A percentile compares a stretch with the other conserved stretches of the same genome.
Conservation (phyloP, 179 eudicot species). For the Drosera spatulata region DNA sequence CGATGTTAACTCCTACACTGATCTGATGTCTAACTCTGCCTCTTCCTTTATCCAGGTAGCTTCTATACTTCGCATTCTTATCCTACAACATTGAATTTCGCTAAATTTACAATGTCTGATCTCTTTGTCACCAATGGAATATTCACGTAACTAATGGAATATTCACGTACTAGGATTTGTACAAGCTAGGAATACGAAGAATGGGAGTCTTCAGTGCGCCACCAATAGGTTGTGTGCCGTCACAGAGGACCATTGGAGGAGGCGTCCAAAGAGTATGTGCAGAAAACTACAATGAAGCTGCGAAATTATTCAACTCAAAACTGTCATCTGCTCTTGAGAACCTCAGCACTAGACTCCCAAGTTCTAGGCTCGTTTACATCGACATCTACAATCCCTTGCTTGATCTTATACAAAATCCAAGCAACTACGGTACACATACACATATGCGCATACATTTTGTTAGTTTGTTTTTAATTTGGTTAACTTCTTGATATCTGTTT, state of each 20-base stretch:
- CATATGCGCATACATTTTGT: not conserved
- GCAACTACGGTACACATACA: conserved; percentile 26
- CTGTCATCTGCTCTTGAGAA: conserved; percentile 21
- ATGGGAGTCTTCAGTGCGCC: conserved; percentile 50
- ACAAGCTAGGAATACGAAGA: conserved; percentile 42
- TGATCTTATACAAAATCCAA: conserved; percentile 25
- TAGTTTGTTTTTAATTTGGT: not conserved
- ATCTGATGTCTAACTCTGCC: conserved; percentile 28
- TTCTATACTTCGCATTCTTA: too few relatives aligned
- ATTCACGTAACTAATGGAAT: too few relatives aligned
- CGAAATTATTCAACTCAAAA: conserved; percentile 43
- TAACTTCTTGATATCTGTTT: not conserved
- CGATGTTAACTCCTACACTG: conserved; percentile 23
- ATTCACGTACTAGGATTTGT: conserved; percentile 27
- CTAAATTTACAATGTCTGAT: too few relatives aligned
- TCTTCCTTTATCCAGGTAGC: conserved; percentile 35
- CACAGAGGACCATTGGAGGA: conserved; percentile 55
- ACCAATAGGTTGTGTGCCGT: conserved; percentile 62
- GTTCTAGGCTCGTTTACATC: conserved; percentile 33
- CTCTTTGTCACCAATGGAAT: too few relatives aligned
- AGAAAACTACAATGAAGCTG: conserved; percentile 31
- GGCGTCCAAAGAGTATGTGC: conserved; percentile 48
- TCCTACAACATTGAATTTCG: too few relatives aligned
- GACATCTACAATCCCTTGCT: conserved; percentile 48
- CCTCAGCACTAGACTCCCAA: conserved; percentile 20